Base-by-base conservation (phyloP, 2,329 filamentous ascomycete species). In the Remersonia thermophila region DNA sequence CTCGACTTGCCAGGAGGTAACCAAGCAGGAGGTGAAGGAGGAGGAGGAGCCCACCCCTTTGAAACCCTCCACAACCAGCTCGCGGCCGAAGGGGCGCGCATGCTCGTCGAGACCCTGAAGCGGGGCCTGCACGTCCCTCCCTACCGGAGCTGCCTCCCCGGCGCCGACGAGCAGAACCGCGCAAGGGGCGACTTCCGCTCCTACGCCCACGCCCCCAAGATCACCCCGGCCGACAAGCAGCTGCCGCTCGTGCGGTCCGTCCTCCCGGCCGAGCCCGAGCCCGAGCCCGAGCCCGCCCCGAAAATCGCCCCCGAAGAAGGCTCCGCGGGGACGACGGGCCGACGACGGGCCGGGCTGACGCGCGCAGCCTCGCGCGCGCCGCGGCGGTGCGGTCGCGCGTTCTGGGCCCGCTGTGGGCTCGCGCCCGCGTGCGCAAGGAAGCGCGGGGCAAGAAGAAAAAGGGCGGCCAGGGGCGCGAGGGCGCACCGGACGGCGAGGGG, bases 51-150 rank as follows among this genome's bases (percentile, higher is more conserved):
- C n/a, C n/a, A n/a, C n/a, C n/a, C n/a, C n/a, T 9, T 23, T 9
- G 5, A 23, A 23, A 9, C 62, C 9, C 57, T 86, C 4, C 58
- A 71, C 35, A 35, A 31, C 18, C n/a, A 38, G 4, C 63, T 91
- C 27, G 77, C 77, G 0, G 64, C 65, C 0, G 54, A 67, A n/a
- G 85, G 82, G 2, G 83, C 81, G 0, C 53, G 71, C 3, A 70
- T 95, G 60, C 71, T 98, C 1, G 61, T 84, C 2, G 53, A 73
- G 9, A 73, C 73, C 0, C 67, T 96, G 18, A 63, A 67, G 9
- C 57, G 67, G 2, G 66, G 74, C 1, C 46, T 79, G 0, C 86
- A 86, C 50, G 60, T 86, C 0, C 70, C 74, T 2, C 82, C 78
- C 1, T 54, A 71, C n/a, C 46, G 54, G 11, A 43, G 47, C 30